A percentile compares a stretch with the other conserved stretches of the same genome.
Evolutionary conservation across 306 rosid species (phyloP).

Genomic region (Castanopsis chinensis): DNA sequence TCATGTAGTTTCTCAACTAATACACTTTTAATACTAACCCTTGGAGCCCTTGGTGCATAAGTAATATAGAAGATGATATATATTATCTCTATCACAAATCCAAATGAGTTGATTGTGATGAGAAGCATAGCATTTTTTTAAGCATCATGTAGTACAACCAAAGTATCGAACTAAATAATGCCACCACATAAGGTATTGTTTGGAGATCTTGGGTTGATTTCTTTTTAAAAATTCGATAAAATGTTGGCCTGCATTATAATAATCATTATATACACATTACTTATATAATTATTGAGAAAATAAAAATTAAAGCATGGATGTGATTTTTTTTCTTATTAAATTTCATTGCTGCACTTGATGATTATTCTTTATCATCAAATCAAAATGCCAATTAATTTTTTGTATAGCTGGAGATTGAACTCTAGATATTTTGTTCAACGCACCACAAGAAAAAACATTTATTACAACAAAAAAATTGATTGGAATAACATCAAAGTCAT

Average conservation of each 20-base stretch:
- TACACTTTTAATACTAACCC: conserved; percentile 31
- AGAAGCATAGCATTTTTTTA: conserved; percentile 61
- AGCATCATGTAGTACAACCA: conserved; percentile 73
- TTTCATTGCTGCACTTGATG: no score
- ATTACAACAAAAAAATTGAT: no score
- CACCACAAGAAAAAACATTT: no score
- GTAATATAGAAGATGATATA: conserved; percentile 55
- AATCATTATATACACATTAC: background rate
- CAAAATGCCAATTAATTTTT: no score
- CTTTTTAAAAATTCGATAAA: conserved; percentile 62
- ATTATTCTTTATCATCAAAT: no score
- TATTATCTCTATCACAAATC: conserved; percentile 51
- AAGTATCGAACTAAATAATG: conserved; percentile 71
- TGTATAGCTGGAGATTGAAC: no score
- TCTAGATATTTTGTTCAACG: no score
- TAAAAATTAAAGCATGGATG: background rate
- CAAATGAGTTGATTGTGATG: conserved; percentile 79
- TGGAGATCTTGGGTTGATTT: conserved; percentile 82
- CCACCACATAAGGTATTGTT: conserved; percentile 75
- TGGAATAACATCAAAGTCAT: no score
- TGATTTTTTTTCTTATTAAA: background rate
- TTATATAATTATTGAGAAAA: no score
- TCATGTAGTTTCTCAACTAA: no score
- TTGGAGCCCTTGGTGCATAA: conserved; percentile 48
- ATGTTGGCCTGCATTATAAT: conserved; percentile 54